Conservation (phyloP, 2,329 filamentous ascomycete genomes). For the Epicoccum sorghinum region DNA sequence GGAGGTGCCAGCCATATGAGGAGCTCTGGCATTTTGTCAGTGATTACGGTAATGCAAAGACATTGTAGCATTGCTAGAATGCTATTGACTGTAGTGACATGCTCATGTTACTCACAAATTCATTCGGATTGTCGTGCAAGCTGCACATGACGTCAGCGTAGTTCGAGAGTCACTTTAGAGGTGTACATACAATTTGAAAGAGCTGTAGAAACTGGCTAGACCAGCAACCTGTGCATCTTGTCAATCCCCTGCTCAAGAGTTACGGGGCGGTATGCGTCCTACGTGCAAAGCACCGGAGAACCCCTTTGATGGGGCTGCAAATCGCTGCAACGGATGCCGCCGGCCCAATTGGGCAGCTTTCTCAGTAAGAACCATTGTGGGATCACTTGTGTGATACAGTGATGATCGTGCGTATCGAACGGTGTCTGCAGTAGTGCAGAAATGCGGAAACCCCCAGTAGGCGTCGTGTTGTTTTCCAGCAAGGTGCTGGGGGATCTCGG, state of each 20-base stretch:
- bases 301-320: conserved; percentile 68
- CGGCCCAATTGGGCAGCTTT: conserved; percentile 35
- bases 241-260: not conserved
- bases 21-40: conserved; percentile 49
- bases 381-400: not conserved
- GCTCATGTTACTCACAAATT: conserved; percentile 25
- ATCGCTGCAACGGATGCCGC: conserved; percentile 68
- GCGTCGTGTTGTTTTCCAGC: conserved; percentile 4
- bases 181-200: conserved; percentile 48
- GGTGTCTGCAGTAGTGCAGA: not conserved
- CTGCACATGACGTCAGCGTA: conserved; percentile 32
- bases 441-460: not conserved
- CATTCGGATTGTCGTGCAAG: conserved; percentile 38
- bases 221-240: conserved; percentile 38
- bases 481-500: not conserved
- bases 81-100: not conserved
- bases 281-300: conserved; percentile 68
- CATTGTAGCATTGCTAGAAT: too few relatives aligned
- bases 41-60: too few relatives aligned
- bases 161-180: not conserved
- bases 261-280: conserved; percentile 3
- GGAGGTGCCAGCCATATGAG: conserved; percentile 71
- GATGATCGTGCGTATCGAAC: not conserved
- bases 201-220: conserved; percentile 53
- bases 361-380: conserved; percentile 23